Conservation (phyloP, 2,329 filamentous ascomycete species). For the Cryoendolithus antarcticus region DNA sequence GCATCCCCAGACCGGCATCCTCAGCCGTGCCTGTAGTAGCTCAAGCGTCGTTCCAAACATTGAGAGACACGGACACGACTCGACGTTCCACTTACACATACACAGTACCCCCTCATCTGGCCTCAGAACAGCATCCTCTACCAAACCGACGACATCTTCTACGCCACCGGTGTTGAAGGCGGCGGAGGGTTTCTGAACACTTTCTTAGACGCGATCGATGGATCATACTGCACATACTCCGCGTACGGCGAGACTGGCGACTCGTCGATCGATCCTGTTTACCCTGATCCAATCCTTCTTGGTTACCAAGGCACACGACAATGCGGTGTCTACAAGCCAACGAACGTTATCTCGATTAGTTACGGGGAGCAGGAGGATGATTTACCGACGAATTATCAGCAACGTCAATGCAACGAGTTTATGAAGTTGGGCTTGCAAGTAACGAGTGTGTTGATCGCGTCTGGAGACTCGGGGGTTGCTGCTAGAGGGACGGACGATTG, state of each 20-base stretch:
- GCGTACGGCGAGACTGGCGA: constrained; percentile 35
- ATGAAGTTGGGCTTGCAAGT: constrained; percentile 45
- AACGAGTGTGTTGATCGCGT: constrained; percentile 40
- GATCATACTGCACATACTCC: constrained; percentile 31
- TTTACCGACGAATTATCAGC: constrained; percentile 36
- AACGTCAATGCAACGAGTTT: constrained; percentile 43
- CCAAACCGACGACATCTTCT: constrained; percentile 29
- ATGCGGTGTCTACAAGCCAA: constrained; percentile 34
- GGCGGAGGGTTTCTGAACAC: constrained; percentile 20
- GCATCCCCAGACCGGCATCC: too few relatives aligned
- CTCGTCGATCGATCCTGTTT: constrained; percentile 26
- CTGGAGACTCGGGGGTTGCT: constrained; percentile 33
- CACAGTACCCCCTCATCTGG: constrained; percentile 30
- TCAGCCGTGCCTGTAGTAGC: too few relatives aligned
- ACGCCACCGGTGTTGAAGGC: constrained; percentile 14
- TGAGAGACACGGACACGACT: too few relatives aligned
- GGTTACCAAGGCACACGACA: constrained; percentile 29
- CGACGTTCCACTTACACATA: too few relatives aligned
- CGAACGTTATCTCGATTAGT: constrained; percentile 44
- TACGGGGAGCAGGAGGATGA: constrained; percentile 43
- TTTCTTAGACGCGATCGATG: constrained; percentile 36
- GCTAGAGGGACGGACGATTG: constrained; percentile 14
- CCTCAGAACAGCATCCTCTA: constrained; percentile 41
- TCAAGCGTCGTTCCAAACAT: too few relatives aligned
- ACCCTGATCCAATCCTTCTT: constrained; percentile 21